Percentiles rank a stretch among this genome's conserved stretches.
phyloP scores from a whole-genome alignment of 129 eudicot genomes.

The Saposhnikovia divaricata region DNA sequence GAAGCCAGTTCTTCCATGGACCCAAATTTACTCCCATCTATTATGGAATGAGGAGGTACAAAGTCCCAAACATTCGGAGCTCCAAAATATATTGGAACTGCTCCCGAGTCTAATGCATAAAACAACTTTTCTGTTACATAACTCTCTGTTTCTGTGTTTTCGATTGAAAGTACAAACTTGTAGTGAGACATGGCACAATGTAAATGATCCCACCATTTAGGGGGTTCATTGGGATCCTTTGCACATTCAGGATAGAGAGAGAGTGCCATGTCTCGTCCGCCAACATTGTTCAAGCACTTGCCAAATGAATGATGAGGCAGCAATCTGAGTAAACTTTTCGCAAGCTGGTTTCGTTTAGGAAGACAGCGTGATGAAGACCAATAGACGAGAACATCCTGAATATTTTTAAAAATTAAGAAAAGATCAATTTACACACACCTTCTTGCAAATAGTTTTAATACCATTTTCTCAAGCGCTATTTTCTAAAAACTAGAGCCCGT shows the following conservation, averaged over 20 bases:
- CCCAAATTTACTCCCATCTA: conserved; percentile 65
- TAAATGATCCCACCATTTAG: conserved; percentile 97
- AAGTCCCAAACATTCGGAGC: conserved; percentile 96
- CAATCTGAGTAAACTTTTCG: conserved; percentile 54
- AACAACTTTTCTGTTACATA: conserved; percentile 91
- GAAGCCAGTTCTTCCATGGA: conserved; percentile 70
- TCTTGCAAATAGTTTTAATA: background rate
- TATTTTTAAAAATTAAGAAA: conserved; percentile 6
- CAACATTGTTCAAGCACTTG: conserved; percentile 91
- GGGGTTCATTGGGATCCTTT: conserved; percentile 49
- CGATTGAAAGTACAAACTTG: conserved; percentile 78
- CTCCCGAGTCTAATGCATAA: conserved; percentile 85
- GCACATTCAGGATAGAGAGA: conserved; percentile 76
- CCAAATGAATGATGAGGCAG: conserved; percentile 87
- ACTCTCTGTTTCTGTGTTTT: conserved; percentile 82
- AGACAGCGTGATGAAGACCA: conserved; percentile 99
- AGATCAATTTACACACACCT: background rate
- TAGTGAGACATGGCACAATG: conserved; percentile 98
- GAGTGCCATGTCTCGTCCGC: conserved; percentile 83
- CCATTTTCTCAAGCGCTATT: background rate
- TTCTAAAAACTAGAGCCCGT: background rate
- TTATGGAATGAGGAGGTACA: conserved; percentile 92
- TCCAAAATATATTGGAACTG: conserved; percentile 90
- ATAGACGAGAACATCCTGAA: conserved; percentile 86
- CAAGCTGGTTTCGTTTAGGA: conserved; percentile 76